Base-by-base conservation (phyloP, 192 early-diverging fungal genomes). In the Rhizophagus sp. region DNA sequence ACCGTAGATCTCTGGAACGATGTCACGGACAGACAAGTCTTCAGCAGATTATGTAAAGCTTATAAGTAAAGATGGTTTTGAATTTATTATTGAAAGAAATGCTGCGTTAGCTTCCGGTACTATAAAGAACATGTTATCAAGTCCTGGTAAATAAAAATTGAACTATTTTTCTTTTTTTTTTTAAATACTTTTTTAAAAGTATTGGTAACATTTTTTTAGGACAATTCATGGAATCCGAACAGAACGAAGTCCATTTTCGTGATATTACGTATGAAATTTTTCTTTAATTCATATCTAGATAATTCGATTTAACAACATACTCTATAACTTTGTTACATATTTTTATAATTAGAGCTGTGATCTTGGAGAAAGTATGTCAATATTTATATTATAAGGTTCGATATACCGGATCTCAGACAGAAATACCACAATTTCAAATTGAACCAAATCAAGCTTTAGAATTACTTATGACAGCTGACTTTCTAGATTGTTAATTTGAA, bases 391-490 rank as follows among this genome's bases (percentile, higher is more conserved):
- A 96, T 87, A 97, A 97, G 80, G 88, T 92, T 82, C 83, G 88
- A 73, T 91, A 90, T 64, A 88, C 88, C 19, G 90, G 92, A 75
- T 87, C 89, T 13, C 81, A 86, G 11, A 86, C 85, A 30, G 94
- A 96, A 73, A 92, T 96, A 33, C 97, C 98, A 61, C 94, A 96
- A 80, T 98, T 98, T 83, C 83, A 85, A 24, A 95, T 99, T 77
- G 94, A 97, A 15, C 90, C 95, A 24, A 93, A 97, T 81, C 88
- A 96, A 22, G 94, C 94, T 0, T 83, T 98, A 72, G 98, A 99
- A 81, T 88, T 97, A 22, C 81, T 99, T 57, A 97, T 97, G 95
- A 96, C 95, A 24, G 94, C 97, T 1, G 96, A 99, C 83, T 99
- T 97, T 81, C 83, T 99, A 12, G 63, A 77, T 49, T 77, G 75